Evolutionary conservation across 768 basidiomycete genomes (phyloP), one percentile per base, ranked within the genome.

Genomic region (Suillus cothurnatus): DNA sequence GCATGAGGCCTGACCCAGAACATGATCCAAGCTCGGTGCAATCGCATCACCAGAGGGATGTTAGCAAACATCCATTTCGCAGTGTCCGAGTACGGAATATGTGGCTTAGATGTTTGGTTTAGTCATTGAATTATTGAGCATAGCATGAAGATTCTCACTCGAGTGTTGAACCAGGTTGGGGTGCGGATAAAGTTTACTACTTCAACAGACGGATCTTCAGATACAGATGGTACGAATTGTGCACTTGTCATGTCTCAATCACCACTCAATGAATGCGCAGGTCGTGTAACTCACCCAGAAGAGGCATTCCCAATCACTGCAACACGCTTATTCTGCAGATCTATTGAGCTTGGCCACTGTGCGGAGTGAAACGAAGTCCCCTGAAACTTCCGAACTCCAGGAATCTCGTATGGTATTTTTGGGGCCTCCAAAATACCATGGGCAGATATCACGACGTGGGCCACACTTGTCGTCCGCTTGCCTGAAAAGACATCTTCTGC

Each of bases 151-250:
- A 8, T 7, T 60, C 81, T 69, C 69, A 88, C 87, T 65, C 23
- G 23, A 3, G 84, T 81, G 1, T 81, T 61, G 67, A 81, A 88
- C 87, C 88, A 91, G 64, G 86, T 84, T 8, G 87, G 88, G 34
- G 85, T 88, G 61, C 89, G 78, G 55, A 72, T 74, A 71, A 89
- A 88, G 69, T 91, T 88, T 62, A 85, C 76, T 17, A 88, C 79
- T 56, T 83, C 70, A 11, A 85, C 81, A 26, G 81, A 80, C n/a
- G 49, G 7, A 50, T 50, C 49, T 26, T 26, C 49, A 50, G 49
- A 50, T 26, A 50, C 14, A 4, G 23, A 50, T 26, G 49, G 49
- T 15, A 50, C 23, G 49, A 50, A 50, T 50, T 50, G 49, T 26
- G 49, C 49, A 26, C 49, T 50, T 50, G 7, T 50, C 15, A 47